Conservation (phyloP, 257 asterid species). For the Parsonsia alboflavescens region DNA sequence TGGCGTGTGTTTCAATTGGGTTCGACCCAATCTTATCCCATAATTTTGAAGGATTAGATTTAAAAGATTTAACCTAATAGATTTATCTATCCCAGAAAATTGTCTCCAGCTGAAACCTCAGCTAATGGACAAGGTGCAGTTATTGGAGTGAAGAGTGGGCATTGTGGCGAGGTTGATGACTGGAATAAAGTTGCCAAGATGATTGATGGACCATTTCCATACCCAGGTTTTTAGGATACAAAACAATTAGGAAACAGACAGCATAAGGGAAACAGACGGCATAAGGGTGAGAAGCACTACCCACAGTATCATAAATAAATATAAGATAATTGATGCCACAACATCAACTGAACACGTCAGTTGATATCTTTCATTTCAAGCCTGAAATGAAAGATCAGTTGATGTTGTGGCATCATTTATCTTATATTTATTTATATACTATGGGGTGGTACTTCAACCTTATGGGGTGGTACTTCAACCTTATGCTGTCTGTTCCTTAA, state of each 20-base stretch:
- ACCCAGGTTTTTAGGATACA: conserved; percentile 4
- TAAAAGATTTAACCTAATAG: too few relatives aligned
- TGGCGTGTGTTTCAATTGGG: conserved; percentile 40
- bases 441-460: background rate
- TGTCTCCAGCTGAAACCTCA: conserved; percentile 27
- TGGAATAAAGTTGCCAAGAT: conserved; percentile 29
- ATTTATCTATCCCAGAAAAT: too few relatives aligned
- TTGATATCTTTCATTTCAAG: too few relatives aligned
- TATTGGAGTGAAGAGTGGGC: conserved; percentile 26
- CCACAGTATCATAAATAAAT: background rate
- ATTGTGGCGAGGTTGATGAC: conserved; percentile 28
- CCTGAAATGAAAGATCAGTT: too few relatives aligned
- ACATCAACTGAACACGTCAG: conserved; percentile 15
- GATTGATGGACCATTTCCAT: conserved; percentile 26
- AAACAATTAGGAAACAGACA: conserved; percentile 6
- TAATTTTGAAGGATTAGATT: too few relatives aligned
- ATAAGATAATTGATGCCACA: conserved; percentile 5
- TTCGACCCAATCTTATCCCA: too few relatives aligned
- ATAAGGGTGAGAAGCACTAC: background rate
- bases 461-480: background rate
- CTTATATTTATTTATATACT: background rate
- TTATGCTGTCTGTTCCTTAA: conserved; percentile 4
- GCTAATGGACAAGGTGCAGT: conserved; percentile 11
- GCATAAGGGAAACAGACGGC: too few relatives aligned
- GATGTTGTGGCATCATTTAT: conserved; percentile 17